Base-by-base conservation (phyloP, 1,284 basidiomycete species). In the Termitomyces sp. region DNA sequence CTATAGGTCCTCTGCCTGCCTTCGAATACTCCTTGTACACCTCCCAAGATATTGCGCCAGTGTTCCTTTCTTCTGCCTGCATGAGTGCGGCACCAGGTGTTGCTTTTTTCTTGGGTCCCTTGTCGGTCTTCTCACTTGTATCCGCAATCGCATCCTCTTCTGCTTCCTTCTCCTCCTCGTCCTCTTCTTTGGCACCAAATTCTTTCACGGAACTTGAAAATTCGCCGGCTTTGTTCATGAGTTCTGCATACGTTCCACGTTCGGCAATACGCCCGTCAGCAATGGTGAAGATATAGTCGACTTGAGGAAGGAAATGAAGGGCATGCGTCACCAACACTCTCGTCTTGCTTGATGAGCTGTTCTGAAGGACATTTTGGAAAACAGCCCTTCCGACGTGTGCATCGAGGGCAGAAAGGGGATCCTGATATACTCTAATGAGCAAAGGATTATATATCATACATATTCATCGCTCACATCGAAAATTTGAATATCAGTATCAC, bases 321-420 rank as follows among this genome's bases (percentile, higher is more conserved):
- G 87, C 89, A 61, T 92, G 90, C 0, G 90, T 93, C 40, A 91
- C 88, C 48, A 95, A 81, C 33, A 95, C 75, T 33, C 91, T 82
- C 9, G 93, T 94, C 68, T 91, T 91, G 55, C 79, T 81, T 10
- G 68, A 60, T 7, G 72, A 63, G 19, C 65, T 78, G 59, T 84
- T 80, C 55, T 84, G 76, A 54, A 95, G 77, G 21, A 93, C 89
- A 58, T 94, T 86, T 62, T 88, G 82, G 73, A 96, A 93, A 24
- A 96, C 84, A 5, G 83, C 77, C 66, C 89, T 90, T 39, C 91
- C 92, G 42, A 96, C 92, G 61, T 94, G 91, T 3, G 92, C 91
- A 65, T 91, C 91, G 30, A 92, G 77, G 26, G 88, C 86, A 5
- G 81, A 86, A 6, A 88, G 73, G 7, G 89, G 88, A 62, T 93